These are phyloP conservation scores for Saccharomycopsis fibuligera DNA, from an alignment of 805 yeast species.

Conservation along the genomic window DNA sequence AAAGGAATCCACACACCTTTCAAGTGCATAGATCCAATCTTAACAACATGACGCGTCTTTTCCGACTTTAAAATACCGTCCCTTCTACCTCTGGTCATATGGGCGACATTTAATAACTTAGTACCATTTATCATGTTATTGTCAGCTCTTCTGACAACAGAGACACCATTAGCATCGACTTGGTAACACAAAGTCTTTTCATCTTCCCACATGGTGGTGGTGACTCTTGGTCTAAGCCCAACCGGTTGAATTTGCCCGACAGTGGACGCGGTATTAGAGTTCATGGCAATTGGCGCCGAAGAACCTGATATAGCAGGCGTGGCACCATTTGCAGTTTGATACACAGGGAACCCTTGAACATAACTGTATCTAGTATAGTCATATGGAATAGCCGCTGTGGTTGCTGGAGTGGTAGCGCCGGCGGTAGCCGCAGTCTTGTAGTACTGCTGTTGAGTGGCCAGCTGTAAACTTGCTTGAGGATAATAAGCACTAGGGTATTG, in stretches of 20 bases:
- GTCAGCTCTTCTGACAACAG: constrained; percentile 64
- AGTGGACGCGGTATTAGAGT: constrained; percentile 15
- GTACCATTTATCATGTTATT: constrained; percentile 71
- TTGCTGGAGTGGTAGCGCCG: constrained; percentile 17
- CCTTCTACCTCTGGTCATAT: constrained; percentile 67
- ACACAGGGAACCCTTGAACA: constrained; percentile 19
- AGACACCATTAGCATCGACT: constrained; percentile 62
- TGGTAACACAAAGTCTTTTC: constrained; percentile 67
- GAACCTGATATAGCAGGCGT: constrained; percentile 5
- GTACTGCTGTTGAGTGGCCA: constrained; percentile 19
- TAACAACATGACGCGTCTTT: constrained; percentile 62
- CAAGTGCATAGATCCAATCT: constrained; percentile 69
- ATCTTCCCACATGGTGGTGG: constrained; percentile 74
- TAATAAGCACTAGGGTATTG: constrained; percentile 15
- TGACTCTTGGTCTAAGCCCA: constrained; percentile 51
- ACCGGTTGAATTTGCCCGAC: constrained; percentile 35
- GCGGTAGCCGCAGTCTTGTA: constrained; percentile 14
- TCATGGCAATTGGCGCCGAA: constrained; percentile 5
- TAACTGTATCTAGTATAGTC: constrained; percentile 18
- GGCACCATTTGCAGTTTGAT: constrained; percentile 11
- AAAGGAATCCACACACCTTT: constrained; percentile 76
- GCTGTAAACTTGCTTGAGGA: constrained; percentile 15
- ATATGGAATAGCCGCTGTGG: constrained; percentile 15
- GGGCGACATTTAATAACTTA: constrained; percentile 60
- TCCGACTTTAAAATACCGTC: constrained; percentile 65